Base-by-base conservation (phyloP, 306 rosid genomes). In the Heteromeles arbutifolia region DNA sequence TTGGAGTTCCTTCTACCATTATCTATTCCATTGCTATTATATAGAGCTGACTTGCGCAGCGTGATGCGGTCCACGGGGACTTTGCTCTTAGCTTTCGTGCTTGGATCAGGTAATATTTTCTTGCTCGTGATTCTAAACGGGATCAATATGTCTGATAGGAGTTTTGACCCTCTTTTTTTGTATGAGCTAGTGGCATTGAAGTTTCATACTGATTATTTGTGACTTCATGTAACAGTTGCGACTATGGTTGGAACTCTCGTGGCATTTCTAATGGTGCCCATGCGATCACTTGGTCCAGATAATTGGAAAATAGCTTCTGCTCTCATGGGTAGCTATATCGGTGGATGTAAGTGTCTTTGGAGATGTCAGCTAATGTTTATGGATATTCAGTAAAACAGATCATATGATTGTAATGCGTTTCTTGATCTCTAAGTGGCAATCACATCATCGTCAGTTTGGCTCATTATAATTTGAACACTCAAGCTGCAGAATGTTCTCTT, bases 1-100 rank as follows among this genome's bases (percentile, higher is more conserved):
- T 28, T 91, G 86, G 93, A 91, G 82, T 87, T 82, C 75, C 90
- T 91, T 24, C 82, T 91, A 24, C 97, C 93, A 3, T 31, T 87
- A 10, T 45, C 86, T 48, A 74, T 91, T 73, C 93, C 92, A 4
- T 76, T 91, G 86, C 86, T 91, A 25, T 81, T 91, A 69, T 91
- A 87, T 80, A 80, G 86, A 78, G 93, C 93, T 65, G 90, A 89
- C 72, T 73, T 91, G 78, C 74, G 67, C 1, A 77, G 80, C 56
- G 90, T 91, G 41, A 58, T 86, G 26, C 75, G 71, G 34, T 84
- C 92, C 21, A 85, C 93, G 1, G 93, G 96, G 53, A 74, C 81
- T 18, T 74, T 89, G 67, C 89, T 88, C 59, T 29, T 88, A 62
- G 87, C 84, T 65, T 91, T 91, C 84, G 53, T 87, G 70, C 88